These are phyloP conservation scores for Rhodosporidiobolus odoratus DNA, from an alignment of 768 basidiomycete genomes.

Conservation along the genomic window DNA sequence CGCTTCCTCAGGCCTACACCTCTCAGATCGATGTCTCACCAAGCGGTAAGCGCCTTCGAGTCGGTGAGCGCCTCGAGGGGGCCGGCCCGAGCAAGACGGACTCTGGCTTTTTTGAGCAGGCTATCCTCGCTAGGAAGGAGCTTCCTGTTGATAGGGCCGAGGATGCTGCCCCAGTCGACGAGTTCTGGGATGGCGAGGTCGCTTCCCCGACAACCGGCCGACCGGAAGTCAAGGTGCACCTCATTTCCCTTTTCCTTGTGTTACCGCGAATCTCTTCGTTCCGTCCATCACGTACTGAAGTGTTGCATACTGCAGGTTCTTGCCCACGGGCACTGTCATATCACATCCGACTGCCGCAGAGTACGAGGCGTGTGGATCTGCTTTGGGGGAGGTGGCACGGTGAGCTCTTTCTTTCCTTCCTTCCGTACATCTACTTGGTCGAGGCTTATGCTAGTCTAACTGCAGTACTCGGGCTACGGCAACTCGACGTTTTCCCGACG, in stretches of 20 bases:
- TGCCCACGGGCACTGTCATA: constrained; percentile 41
- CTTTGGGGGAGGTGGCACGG: constrained; percentile 64
- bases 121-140: constrained; percentile 66
- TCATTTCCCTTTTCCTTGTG: constrained; percentile 15
- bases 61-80: constrained; percentile 62
- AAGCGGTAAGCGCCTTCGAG: constrained; percentile 61
- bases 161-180: constrained; percentile 59
- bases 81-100: constrained; percentile 64
- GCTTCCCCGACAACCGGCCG: constrained; percentile 17
- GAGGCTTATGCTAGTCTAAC: no score
- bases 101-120: constrained; percentile 79
- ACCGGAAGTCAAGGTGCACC: constrained; percentile 48
- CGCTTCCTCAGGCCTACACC: constrained; percentile 70
- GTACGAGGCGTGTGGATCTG: constrained; percentile 84
- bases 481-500: constrained; percentile 72
- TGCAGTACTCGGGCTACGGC: constrained; percentile 45
- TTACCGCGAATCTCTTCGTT: no score
- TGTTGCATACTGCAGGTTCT: constrained; percentile 40
- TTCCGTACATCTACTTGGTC: constrained; percentile 25
- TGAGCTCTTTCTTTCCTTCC: constrained; percentile 14
- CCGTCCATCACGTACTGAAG: no score
- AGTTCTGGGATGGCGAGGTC: constrained; percentile 36
- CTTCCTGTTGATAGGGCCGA: constrained; percentile 53
- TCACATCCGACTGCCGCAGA: constrained; percentile 72
- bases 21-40: constrained; percentile 61